Evolutionary conservation across 768 basidiomycete genomes (phyloP).

Genomic region (Lactarius hatsudake): DNA sequence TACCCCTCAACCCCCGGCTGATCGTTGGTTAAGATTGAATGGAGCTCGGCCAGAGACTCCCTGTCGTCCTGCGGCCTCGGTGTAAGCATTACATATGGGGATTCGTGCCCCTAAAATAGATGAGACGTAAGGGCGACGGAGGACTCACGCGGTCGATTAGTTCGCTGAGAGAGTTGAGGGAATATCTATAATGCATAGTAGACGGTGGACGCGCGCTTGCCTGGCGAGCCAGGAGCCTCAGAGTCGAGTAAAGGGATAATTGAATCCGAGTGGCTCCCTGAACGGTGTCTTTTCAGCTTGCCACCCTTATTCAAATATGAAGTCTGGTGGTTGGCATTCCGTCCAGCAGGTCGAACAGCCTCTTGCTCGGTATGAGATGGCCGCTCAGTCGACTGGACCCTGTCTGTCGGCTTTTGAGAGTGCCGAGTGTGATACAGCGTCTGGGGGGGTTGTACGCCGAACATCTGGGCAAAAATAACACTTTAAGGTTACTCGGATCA

Average conservation of each 20-base stretch:
- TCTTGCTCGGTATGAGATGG: conserved; percentile 10
- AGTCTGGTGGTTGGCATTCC: conserved; percentile 50
- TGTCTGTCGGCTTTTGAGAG: conserved; percentile 35
- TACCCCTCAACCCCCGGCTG: conserved; percentile 9
- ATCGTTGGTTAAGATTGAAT: conserved; percentile 54
- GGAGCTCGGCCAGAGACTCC: conserved; percentile 69
- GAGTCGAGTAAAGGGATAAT: conserved; percentile 44
- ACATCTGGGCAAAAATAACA: conserved; percentile 49
- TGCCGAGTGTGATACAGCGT: conserved; percentile 70
- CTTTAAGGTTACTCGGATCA: not conserved
- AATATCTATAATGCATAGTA: conserved; percentile 80
- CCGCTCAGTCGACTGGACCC: conserved; percentile 18
- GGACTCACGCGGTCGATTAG: conserved; percentile 72
- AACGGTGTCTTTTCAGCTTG: conserved; percentile 40
- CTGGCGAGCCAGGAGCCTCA: conserved; percentile 11
- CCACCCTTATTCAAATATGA: conserved; percentile 41
- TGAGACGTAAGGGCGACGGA: conserved; percentile 14
- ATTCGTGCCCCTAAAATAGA: conserved; percentile 14
- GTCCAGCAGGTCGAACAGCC: conserved; percentile 23
- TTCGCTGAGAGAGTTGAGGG: conserved; percentile 74
- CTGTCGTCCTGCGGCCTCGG: conserved; percentile 59
- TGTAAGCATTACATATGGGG: conserved; percentile 2
- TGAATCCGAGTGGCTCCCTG: conserved; percentile 58
- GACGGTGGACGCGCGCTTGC: conserved; percentile 35
- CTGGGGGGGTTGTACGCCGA: conserved; percentile 78